Evolutionary conservation across 2,329 filamentous ascomycete genomes (phyloP), one percentile per base, ranked within the genome.

Genomic region (Myriosclerotinia scirpicola): DNA sequence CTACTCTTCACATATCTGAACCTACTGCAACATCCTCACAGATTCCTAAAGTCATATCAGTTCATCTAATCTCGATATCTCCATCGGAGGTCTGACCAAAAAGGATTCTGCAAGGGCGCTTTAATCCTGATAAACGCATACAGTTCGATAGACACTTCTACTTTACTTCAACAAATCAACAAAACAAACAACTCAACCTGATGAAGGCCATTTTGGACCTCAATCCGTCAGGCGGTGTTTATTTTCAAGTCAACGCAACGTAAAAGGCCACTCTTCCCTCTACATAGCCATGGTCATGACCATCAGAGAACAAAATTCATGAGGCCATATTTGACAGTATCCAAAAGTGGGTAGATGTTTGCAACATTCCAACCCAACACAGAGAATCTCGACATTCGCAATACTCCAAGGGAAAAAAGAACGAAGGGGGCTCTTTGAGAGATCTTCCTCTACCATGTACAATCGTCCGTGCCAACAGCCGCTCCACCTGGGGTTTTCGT

Each of bases 251-350:
- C 8, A 46, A 59, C 2, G 22, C 8, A 46, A 59, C 2, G 22
- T 59, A 65, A 65, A 42, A 12, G 5, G n/a, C 7, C 14, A 38
- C 34, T 38, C 15, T 60, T 65, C 61, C 61, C 40, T 52, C 15
- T 17, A 22, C 63, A 42, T 38, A 59, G 63, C 42, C 63, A 65
- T 59, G 53, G 53, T 6, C 34, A 48, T 42, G 34, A 40, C 54
- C 42, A 63, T 38, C 14, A 38, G 12, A 20, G 34, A 44, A 40
- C 30, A 36, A 34, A 26, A n/a, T 65, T 50, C 40, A 38, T n/a
- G 20, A 46, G 36, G 50, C 17, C 14, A 17, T n/a, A 64, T 30
- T 36, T 22, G 9, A n/a, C 20, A 8, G n/a, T 14, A 17, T 63
- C 50, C 38, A 63, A 63, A 22, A 54, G 11, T 15, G 14, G n/a